Conservation (phyloP, 2,329 filamentous ascomycete genomes). For the Colletotrichum viniferum region DNA sequence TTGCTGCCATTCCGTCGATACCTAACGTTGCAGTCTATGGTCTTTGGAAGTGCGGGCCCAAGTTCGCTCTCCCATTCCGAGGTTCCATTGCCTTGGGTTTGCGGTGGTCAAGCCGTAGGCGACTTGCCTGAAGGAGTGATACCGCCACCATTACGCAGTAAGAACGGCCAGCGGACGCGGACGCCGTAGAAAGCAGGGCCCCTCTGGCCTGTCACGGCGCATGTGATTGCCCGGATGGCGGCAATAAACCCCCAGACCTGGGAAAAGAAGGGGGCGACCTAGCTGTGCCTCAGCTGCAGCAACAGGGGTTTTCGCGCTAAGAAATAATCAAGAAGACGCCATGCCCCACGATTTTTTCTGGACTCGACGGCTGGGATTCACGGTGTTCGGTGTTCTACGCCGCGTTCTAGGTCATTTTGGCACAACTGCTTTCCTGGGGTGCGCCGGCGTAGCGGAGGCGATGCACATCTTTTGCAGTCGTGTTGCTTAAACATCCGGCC, state of each 20-base stretch:
- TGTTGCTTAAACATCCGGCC: not conserved
- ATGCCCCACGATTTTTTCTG: conserved; percentile 23
- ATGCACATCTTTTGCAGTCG: not conserved
- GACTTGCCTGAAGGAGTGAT: conserved; percentile 2
- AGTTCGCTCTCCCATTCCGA: not conserved
- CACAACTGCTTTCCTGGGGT: not conserved
- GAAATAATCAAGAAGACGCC: conserved; percentile 24
- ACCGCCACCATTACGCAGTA: not conserved
- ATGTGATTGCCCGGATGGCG: conserved; percentile 27
- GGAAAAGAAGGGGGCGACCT: not conserved
- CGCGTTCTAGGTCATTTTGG: not conserved
- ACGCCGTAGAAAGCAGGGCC: conserved; percentile 10
- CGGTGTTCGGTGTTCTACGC: not conserved
- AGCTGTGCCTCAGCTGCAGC: conserved; percentile 5
- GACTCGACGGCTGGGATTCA: not conserved
- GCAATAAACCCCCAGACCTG: conserved; percentile 6
- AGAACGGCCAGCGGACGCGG: not conserved
- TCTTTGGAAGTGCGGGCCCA: not conserved
- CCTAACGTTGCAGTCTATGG: not conserved
- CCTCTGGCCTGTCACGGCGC: conserved; percentile 8
- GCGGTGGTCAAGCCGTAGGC: not conserved
- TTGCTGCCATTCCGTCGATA: not conserved
- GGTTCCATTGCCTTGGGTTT: not conserved
- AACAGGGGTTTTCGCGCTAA: conserved; percentile 18
- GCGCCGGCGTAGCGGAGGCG: not conserved